Evolutionary conservation across 352 stramenopile species (phyloP).

Genomic region (Halophytophthora polymorphica): DNA sequence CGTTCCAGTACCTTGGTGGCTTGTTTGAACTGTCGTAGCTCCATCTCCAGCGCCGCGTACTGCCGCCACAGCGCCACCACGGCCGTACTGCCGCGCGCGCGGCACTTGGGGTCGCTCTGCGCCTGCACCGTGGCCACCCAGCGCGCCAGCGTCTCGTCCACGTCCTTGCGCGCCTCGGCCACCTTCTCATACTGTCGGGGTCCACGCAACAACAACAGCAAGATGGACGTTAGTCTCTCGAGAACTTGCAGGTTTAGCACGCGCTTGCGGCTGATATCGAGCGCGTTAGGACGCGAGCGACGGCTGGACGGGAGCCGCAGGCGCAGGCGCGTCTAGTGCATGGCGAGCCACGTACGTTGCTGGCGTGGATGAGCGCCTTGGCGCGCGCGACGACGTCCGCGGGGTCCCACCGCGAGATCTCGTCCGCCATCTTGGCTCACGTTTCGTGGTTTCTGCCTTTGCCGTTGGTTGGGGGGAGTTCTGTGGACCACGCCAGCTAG

Average conservation of each 20-base stretch:
- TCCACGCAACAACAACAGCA: slow-evolving; percentile 7
- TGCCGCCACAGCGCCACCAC: slow-evolving; percentile 46
- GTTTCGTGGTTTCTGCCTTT: too few relatives aligned
- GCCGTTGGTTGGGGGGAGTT: too few relatives aligned
- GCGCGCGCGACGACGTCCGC: slow-evolving; percentile 48
- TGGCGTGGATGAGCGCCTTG: slow-evolving; percentile 69
- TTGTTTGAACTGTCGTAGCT: slow-evolving; percentile 82
- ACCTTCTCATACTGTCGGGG: slow-evolving; percentile 66
- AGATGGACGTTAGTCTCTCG: slow-evolving; percentile 1
- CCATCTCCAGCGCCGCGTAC: slow-evolving; percentile 79
- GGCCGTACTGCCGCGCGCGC: slow-evolving; percentile 14
- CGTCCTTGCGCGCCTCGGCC: slow-evolving; percentile 40
- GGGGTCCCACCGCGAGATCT: slow-evolving; percentile 43
- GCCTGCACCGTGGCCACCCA: slow-evolving; percentile 31
- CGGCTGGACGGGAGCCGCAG: not conserved
- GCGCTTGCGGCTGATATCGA: slow-evolving; percentile 6
- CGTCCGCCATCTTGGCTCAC: slow-evolving; percentile 28
- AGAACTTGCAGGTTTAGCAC: not conserved
- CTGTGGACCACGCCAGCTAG: too few relatives aligned
- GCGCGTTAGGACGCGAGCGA: slow-evolving; percentile 1
- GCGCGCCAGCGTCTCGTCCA: slow-evolving; percentile 44
- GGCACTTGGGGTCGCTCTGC: slow-evolving; percentile 9
- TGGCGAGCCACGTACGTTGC: slow-evolving; percentile 58
- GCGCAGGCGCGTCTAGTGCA: not conserved
- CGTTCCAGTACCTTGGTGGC: slow-evolving; percentile 77